Evolutionary conservation across 352 stramenopile species (phyloP).

Genomic region (Thraustotheca clavata): DNA sequence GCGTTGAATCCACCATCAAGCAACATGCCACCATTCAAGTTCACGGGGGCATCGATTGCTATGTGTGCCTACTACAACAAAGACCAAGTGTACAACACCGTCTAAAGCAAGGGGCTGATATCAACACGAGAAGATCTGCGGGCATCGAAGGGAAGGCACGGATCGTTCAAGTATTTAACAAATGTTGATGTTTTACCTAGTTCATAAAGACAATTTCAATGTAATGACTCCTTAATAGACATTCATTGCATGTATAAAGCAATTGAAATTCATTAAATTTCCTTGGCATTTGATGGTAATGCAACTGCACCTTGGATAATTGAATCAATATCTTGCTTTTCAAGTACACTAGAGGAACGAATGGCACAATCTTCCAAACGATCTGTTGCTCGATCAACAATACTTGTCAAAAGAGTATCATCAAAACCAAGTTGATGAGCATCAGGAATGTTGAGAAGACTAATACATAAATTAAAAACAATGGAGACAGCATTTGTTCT

Average conservation of each 20-base stretch:
- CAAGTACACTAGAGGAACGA: conserved; percentile 33
- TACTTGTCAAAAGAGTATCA: conserved; percentile 35
- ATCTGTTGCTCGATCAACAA: conserved; percentile 44
- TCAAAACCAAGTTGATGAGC: conserved; percentile 47
- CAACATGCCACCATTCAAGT: conserved; percentile 14
- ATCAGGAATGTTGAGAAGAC: conserved; percentile 48
- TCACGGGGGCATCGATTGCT: conserved; percentile 18
- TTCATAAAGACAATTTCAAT: conserved; percentile 18
- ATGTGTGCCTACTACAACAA: conserved; percentile 24
- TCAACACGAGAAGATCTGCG: neutral
- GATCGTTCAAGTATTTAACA: conserved; percentile 22
- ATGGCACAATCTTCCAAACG: conserved; percentile 37
- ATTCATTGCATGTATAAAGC: neutral
- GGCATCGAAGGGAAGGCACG: neutral
- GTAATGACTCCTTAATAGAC: conserved; percentile 13
- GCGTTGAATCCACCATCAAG: conserved; percentile 16
- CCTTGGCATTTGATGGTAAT: conserved; percentile 15
- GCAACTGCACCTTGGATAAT: conserved; percentile 43
- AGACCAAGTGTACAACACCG: conserved; percentile 20
- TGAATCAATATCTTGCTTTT: conserved; percentile 50
- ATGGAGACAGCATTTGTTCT: neutral
- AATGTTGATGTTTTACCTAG: conserved; percentile 23
- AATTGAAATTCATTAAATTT: neutral
- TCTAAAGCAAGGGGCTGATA: neutral
- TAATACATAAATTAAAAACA: neutral